Conservation (phyloP, 129 eudicot genomes). For the Saussurea involucrata region DNA sequence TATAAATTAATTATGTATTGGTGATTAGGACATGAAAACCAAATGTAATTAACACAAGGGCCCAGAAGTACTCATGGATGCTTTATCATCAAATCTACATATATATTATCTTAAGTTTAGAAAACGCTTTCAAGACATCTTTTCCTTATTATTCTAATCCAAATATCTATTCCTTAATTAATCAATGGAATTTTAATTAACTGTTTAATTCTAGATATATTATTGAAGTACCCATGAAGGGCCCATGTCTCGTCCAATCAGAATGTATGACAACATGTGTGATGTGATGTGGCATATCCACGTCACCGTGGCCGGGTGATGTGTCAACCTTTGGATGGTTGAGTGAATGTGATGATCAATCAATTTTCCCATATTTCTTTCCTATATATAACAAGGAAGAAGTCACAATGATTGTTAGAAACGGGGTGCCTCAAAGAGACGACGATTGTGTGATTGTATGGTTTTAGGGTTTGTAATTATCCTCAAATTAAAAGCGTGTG, state of each 20-base stretch:
- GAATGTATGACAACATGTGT: constrained; percentile 15
- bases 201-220: constrained; percentile 5
- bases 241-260: neutral
- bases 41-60: neutral
- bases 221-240: constrained; percentile 13
- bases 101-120: neutral
- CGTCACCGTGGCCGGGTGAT: constrained; percentile 16
- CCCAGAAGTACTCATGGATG: neutral
- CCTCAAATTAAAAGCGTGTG: neutral
- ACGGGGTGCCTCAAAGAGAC: constrained; percentile 1
- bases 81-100: neutral
- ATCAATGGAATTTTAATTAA: neutral
- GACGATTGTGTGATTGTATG: neutral
- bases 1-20: neutral
- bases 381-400: constrained; percentile 11
- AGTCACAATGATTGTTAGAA: constrained; percentile 32
- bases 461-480: constrained; percentile 3
- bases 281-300: constrained; percentile 32
- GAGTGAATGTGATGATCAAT: constrained; percentile 11
- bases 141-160: neutral
- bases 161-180: constrained; percentile 3
- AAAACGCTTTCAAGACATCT: neutral
- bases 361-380: constrained; percentile 12
- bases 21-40: neutral
- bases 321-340: constrained; percentile 20